Conservation (phyloP, 2,329 filamentous ascomycete genomes). For the Paradendryphiella salina region DNA sequence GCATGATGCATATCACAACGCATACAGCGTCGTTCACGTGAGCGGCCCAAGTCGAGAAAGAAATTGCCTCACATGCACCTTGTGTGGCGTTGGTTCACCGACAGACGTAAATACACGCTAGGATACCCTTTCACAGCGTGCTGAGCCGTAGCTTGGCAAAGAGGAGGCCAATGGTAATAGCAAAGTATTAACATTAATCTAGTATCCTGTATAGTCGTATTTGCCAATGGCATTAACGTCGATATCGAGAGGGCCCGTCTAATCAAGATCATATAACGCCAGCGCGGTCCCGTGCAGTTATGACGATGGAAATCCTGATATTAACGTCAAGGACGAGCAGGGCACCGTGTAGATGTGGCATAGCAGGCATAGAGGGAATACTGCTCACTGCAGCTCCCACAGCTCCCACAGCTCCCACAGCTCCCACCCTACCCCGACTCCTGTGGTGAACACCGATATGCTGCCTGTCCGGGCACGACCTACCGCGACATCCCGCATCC, state of each 20-base stretch:
- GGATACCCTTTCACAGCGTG: too few relatives aligned
- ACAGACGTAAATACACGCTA: too few relatives aligned
- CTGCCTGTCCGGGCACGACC: too few relatives aligned
- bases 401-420: too few relatives aligned
- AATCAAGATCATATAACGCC: not conserved
- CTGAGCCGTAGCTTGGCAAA: too few relatives aligned
- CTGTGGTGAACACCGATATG: too few relatives aligned
- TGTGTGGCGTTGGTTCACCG: not conserved
- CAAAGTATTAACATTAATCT: constrained; percentile 3
- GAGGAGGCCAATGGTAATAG: not conserved
- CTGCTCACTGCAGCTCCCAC: not conserved
- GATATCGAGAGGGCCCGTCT: not conserved
- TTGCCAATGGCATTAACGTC: too few relatives aligned
- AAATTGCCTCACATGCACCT: not conserved
- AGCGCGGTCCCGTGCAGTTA: not conserved
- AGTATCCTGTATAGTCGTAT: not conserved
- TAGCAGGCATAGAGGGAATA: too few relatives aligned
- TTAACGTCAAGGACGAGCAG: not conserved
- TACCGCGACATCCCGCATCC: too few relatives aligned
- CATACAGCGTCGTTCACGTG: constrained; percentile 11
- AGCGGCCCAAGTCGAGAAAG: not conserved
- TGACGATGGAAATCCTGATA: not conserved
- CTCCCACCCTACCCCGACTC: too few relatives aligned
- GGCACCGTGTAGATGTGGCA: not conserved
- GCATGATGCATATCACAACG: constrained; percentile 3